These are phyloP conservation scores for Boletellus deceptivus DNA, from an alignment of 1,284 basidiomycete genomes.

Conservation along the genomic window DNA sequence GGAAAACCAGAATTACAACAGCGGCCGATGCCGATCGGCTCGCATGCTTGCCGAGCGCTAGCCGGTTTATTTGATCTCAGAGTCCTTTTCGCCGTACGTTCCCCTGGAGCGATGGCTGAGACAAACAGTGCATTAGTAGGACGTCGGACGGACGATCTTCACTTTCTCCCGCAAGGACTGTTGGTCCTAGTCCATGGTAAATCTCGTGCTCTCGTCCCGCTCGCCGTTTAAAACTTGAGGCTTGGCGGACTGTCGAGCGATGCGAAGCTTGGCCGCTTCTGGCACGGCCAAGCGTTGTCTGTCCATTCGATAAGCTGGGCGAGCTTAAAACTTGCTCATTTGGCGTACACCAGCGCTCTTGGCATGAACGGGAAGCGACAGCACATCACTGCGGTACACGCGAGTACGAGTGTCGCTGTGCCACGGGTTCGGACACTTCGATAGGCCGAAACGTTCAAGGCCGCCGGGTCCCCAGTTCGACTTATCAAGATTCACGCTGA, in stretches of 20 bases:
- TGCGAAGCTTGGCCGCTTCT: background rate
- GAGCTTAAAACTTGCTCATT: background rate
- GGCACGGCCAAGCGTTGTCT: too few species aligned
- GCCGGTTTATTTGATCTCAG: slow-evolving; percentile 3
- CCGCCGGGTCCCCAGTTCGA: background rate
- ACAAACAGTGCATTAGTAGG: too few species aligned
- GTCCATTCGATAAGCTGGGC: too few species aligned
- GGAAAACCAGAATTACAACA: slow-evolving; percentile 1
- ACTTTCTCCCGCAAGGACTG: background rate
- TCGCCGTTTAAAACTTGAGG: too few species aligned
- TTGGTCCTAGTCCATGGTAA: too few species aligned
- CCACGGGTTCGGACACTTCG: background rate
- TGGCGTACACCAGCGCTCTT: background rate
- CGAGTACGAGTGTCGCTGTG: too few species aligned
- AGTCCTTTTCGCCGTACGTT: slow-evolving; percentile 31
- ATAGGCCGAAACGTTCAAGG: background rate
- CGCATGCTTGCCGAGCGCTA: slow-evolving; percentile 1
- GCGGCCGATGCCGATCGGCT: slow-evolving; percentile 24
- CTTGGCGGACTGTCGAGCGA: background rate
- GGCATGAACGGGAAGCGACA: background rate
- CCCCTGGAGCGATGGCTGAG: background rate
- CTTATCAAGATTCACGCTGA: slow-evolving; percentile 1
- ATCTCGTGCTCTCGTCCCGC: too few species aligned
- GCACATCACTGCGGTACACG: background rate
- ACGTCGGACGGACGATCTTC: background rate